phyloP scores from a whole-genome alignment of 2,329 filamentous ascomycete genomes.

The Cordyceps tenuipes region DNA sequence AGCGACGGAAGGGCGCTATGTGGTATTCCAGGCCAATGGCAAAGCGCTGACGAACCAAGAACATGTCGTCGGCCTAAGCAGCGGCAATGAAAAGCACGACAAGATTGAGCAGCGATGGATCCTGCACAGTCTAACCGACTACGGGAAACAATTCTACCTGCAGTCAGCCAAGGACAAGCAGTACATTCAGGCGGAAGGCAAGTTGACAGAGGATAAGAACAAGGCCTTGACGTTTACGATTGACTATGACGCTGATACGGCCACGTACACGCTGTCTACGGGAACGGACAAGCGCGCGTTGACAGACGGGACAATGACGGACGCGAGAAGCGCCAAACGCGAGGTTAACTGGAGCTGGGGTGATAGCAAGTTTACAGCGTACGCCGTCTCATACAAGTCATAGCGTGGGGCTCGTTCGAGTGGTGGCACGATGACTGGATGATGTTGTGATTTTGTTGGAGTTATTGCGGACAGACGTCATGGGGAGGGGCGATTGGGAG shows the following conservation, averaged over 20 bases:
- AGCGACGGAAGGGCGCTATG: slow-evolving; percentile 44
- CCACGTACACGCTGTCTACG: background rate
- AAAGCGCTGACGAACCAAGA: slow-evolving; percentile 29
- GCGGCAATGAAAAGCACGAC: slow-evolving; percentile 23
- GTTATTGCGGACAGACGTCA: background rate
- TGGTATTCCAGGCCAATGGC: slow-evolving; percentile 38
- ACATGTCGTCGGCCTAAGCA: slow-evolving; percentile 14
- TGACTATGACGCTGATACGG: background rate
- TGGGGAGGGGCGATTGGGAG: background rate
- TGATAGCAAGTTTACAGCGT: background rate
- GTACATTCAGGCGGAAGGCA: slow-evolving; percentile 14
- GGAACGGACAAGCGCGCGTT: background rate
- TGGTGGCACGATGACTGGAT: background rate
- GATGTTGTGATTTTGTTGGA: background rate
- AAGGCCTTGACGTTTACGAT: slow-evolving; percentile 2
- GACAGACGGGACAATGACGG: background rate
- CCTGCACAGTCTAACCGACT: slow-evolving; percentile 26
- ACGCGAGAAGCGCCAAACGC: background rate
- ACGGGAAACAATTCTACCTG: slow-evolving; percentile 17
- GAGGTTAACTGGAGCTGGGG: background rate
- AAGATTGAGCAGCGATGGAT: slow-evolving; percentile 39
- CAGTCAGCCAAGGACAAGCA: slow-evolving; percentile 21
- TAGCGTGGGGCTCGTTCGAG: background rate
- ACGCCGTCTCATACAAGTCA: slow-evolving; percentile 4
- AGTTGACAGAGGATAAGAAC: slow-evolving; percentile 7